phyloP scores from a whole-genome alignment of 163 green algal genomes.

The Chlamydomonas reinhardtii region DNA sequence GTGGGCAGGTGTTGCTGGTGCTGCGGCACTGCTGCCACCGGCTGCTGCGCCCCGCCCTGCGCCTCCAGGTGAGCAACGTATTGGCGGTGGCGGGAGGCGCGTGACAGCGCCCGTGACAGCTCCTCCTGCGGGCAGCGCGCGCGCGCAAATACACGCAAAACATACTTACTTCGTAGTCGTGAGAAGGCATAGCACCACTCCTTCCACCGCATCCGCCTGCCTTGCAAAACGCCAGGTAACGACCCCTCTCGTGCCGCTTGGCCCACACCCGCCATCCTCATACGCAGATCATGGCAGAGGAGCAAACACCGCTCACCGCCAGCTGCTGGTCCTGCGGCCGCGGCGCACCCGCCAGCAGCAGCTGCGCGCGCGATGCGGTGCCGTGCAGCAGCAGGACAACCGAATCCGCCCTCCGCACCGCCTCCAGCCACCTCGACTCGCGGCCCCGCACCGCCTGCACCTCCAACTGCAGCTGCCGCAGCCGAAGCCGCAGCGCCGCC shows the following conservation, averaged over 20 bases:
- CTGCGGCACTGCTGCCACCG: too few relatives aligned
- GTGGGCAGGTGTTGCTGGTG: too few relatives aligned
- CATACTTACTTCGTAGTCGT: too few relatives aligned
- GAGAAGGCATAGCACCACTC: too few relatives aligned
- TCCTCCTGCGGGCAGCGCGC: neutral
- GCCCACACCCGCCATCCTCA: too few relatives aligned
- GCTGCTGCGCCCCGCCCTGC: constrained; percentile 13
- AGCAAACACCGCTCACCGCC: neutral
- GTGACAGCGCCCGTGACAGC: constrained; percentile 14
- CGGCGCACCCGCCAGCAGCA: constrained; percentile 18
- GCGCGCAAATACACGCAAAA: neutral
- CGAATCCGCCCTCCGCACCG: constrained; percentile 3
- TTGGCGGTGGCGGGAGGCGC: constrained; percentile 18
- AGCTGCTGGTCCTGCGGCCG: constrained; percentile 25
- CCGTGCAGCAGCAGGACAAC: constrained; percentile 34
- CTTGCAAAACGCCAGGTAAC: too few relatives aligned
- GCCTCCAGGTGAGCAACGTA: constrained; percentile 5
- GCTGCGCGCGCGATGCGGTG: constrained; percentile 13
- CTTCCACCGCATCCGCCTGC: too few relatives aligned
- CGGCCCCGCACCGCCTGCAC: neutral
- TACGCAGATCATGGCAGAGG: too few relatives aligned
- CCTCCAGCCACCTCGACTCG: neutral
- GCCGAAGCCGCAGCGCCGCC: neutral
- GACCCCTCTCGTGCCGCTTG: too few relatives aligned
- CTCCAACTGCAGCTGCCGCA: constrained; percentile 19